Evolutionary conservation across 495 filamentous ascomycete species (phyloP).

Genomic region (Clohesyomyces aquaticus): DNA sequence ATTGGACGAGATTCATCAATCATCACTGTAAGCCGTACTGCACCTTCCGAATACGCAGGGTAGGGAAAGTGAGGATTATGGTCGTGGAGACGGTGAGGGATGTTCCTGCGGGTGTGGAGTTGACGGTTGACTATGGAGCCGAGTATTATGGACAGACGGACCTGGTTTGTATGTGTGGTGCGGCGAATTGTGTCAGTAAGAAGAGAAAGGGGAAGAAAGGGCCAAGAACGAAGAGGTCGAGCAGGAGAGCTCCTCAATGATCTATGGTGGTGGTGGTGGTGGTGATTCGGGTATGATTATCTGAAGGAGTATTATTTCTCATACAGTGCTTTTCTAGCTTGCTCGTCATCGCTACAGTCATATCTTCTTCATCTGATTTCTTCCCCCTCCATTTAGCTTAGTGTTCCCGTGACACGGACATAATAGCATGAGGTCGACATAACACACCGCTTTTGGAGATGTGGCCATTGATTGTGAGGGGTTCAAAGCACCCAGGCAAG

Average conservation of each 20-base stretch:
- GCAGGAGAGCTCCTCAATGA: background rate
- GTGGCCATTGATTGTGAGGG: too few species aligned
- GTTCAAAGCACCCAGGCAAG: too few species aligned
- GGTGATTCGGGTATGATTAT: background rate
- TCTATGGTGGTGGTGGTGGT: background rate
- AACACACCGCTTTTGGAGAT: too few species aligned
- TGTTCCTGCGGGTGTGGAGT: conserved; percentile 2
- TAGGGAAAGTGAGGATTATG: conserved; percentile 22
- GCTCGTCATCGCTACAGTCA: too few species aligned
- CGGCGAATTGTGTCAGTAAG: conserved; percentile 3
- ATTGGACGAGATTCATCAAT: conserved; percentile 28
- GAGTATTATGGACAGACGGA: conserved; percentile 19
- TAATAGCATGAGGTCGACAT: too few species aligned
- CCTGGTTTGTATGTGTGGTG: conserved; percentile 10
- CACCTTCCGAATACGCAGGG: conserved; percentile 1
- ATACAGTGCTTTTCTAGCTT: too few species aligned
- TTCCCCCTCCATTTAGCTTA: too few species aligned
- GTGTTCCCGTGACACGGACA: too few species aligned
- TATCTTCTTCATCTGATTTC: too few species aligned
- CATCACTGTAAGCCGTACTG: conserved; percentile 12
- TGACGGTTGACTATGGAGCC: conserved; percentile 7
- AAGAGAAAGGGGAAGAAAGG: background rate
- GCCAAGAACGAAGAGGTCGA: background rate
- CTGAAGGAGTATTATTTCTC: too few species aligned
- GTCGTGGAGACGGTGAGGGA: conserved; percentile 11